Conservation (phyloP, 192 early-diverging fungal genomes). For the Rhizoclosmatium sp. region DNA sequence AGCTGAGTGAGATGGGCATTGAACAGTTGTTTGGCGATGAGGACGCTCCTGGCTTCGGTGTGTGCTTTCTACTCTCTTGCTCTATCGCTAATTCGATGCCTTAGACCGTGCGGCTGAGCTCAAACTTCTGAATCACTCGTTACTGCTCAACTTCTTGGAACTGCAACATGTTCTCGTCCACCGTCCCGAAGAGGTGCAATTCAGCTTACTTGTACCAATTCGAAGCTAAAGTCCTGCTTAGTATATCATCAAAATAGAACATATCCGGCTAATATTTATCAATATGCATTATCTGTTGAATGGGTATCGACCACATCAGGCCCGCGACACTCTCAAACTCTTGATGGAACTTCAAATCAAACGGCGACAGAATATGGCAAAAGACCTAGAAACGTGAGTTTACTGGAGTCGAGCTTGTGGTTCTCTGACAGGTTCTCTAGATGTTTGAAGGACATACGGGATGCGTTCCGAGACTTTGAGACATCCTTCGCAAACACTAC, state of each 20-base stretch:
- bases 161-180: conserved; percentile 25
- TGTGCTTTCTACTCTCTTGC: not conserved
- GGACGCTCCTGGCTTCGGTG: conserved; percentile 8
- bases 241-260: conserved; percentile 36
- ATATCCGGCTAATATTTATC: conserved; percentile 44
- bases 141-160: conserved; percentile 43
- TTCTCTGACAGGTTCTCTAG: not conserved
- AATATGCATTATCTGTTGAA: conserved; percentile 47
- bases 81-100: not conserved
- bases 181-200: conserved; percentile 28
- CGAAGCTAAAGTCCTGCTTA: not conserved
- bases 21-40: conserved; percentile 37
- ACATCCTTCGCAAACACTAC: not conserved
- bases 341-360: conserved; percentile 38
- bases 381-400: conserved; percentile 14
- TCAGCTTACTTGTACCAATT: not conserved
- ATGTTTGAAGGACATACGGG: not conserved
- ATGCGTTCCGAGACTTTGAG: not conserved
- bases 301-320: conserved; percentile 44
- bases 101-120: conserved; percentile 38
- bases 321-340: conserved; percentile 40
- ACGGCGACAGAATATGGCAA: conserved; percentile 17
- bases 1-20: conserved; percentile 27
- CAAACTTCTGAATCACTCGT: conserved; percentile 39
- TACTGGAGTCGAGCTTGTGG: not conserved